These are phyloP conservation scores for Cryphonectria nitschkei DNA, from an alignment of 2,329 filamentous ascomycete species.

Conservation along the genomic window DNA sequence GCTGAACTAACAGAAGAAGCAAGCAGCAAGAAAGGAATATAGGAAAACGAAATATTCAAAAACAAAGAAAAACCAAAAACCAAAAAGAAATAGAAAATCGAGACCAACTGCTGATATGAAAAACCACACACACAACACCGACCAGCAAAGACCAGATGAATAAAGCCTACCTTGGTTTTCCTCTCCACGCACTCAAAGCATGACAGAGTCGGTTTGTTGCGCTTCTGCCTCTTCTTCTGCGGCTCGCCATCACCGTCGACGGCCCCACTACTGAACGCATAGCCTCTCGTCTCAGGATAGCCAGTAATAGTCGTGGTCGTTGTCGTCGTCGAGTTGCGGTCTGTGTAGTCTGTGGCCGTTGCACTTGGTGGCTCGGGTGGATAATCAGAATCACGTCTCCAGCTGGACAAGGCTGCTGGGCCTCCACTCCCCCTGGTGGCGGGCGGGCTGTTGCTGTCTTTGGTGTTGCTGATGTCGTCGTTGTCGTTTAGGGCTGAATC, in stretches of 20 bases:
- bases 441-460: constrained; percentile 14
- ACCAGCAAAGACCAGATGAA: not conserved
- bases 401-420: not conserved
- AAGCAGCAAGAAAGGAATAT: not conserved
- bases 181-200: constrained; percentile 81
- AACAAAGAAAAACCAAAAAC: not conserved
- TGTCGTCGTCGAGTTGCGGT: constrained; percentile 18
- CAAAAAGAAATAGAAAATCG: not conserved
- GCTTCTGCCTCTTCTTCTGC: constrained; percentile 75
- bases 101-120: not conserved
- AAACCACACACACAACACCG: not conserved
- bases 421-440: constrained; percentile 14
- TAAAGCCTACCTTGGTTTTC: constrained; percentile 71
- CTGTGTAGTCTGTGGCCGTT: constrained; percentile 8
- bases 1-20: not conserved
- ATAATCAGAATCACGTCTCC: constrained; percentile 16
- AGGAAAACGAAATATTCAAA: too few relatives aligned
- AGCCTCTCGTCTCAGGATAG: constrained; percentile 13
- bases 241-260: constrained; percentile 38
- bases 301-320: not conserved
- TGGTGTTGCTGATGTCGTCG: too few relatives aligned
- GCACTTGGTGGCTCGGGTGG: constrained; percentile 17
- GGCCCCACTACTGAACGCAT: constrained; percentile 33
- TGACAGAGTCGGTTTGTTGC: constrained; percentile 81
- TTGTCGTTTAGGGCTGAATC: constrained; percentile 9